phyloP scores from a whole-genome alignment of 2,329 filamentous ascomycete species.

The Ramularia endophylla region DNA sequence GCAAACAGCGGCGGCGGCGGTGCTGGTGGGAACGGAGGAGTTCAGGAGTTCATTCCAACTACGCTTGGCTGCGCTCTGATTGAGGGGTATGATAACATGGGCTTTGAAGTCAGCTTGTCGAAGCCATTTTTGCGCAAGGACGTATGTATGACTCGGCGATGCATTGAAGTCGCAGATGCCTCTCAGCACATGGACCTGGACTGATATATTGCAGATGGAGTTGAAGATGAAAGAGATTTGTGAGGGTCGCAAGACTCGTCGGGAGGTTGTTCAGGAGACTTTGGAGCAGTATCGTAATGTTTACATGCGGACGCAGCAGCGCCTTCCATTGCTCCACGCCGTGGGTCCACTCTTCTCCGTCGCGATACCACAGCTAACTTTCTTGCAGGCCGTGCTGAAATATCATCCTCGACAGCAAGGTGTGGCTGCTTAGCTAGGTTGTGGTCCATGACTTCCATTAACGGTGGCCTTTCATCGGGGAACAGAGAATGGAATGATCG shows the following conservation, averaged over 20 bases:
- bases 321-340: conserved; percentile 58
- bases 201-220: conserved; percentile 60
- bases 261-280: conserved; percentile 73
- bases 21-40: conserved; percentile 39
- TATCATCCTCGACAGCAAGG: conserved; percentile 7
- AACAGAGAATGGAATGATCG: too few species aligned
- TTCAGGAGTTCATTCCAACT: conserved; percentile 89
- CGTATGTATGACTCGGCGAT: conserved; percentile 35
- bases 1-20: conserved; percentile 42
- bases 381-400: conserved; percentile 9
- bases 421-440: not conserved
- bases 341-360: conserved; percentile 30
- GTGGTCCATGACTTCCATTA: too few species aligned
- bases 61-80: conserved; percentile 86
- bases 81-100: conserved; percentile 90
- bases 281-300: conserved; percentile 81
- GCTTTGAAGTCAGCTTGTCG: conserved; percentile 83
- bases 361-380: not conserved
- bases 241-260: conserved; percentile 70
- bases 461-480: too few species aligned
- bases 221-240: conserved; percentile 95
- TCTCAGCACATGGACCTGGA: not conserved
- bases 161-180: too few species aligned
- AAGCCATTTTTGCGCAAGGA: conserved; percentile 97
- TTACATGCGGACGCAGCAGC: conserved; percentile 73